A percentile compares a stretch with the other conserved stretches of the same genome.
These are phyloP conservation scores for Leishmania gerbilli DNA, from an alignment of 208 protist species.

Conservation along the genomic window DNA sequence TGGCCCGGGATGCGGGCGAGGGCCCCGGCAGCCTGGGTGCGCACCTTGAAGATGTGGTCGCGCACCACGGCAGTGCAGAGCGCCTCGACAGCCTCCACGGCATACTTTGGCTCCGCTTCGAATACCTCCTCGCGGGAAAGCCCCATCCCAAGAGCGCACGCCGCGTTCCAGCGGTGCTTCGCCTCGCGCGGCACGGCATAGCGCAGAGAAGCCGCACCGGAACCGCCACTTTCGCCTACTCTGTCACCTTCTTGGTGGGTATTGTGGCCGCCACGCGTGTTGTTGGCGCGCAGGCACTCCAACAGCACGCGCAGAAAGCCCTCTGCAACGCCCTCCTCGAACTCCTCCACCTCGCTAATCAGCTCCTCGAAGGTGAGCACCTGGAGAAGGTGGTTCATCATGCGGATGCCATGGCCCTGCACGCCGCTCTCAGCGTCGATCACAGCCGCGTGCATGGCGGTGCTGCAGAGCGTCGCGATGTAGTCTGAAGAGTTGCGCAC, in stretches of 20 bases:
- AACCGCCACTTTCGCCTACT: neutral
- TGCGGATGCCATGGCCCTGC: conserved; percentile 79
- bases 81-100: conserved; percentile 51
- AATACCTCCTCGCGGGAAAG: conserved; percentile 59
- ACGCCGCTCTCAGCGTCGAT: conserved; percentile 42
- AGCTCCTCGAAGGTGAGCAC: conserved; percentile 65
- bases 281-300: conserved; percentile 36
- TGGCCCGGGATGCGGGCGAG: conserved; percentile 36
- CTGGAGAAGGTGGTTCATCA: conserved; percentile 76
- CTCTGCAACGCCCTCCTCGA: conserved; percentile 63
- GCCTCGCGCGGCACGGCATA: conserved; percentile 40
- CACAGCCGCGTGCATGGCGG: conserved; percentile 57
- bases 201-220: neutral
- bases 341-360: conserved; percentile 51
- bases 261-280: conserved; percentile 22
- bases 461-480: conserved; percentile 52
- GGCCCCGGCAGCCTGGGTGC: conserved; percentile 71
- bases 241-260: neutral
- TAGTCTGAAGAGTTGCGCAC: conserved; percentile 38
- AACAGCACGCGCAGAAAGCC: conserved; percentile 67
- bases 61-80: conserved; percentile 50
- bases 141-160: conserved; percentile 63
- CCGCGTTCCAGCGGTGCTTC: conserved; percentile 84
- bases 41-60: conserved; percentile 84
- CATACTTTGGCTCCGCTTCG: conserved; percentile 64